Evolutionary conservation across 2,329 filamentous ascomycete species (phyloP).

Genomic region (Sordariomycetes sp.): DNA sequence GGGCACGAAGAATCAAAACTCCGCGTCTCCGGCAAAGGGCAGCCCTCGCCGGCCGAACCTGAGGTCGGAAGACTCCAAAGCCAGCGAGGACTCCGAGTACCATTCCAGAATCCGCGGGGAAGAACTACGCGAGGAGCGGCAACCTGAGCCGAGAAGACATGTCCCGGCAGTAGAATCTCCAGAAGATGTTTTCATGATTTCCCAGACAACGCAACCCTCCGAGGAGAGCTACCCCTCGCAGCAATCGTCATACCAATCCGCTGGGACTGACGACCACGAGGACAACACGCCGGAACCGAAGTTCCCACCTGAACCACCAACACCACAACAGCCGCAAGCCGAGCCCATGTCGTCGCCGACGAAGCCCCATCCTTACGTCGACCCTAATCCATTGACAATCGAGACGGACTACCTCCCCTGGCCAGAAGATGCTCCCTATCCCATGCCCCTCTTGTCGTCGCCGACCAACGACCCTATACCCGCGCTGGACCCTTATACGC

Average conservation of each 20-base stretch:
- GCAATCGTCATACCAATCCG: constrained; percentile 17
- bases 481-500: constrained; percentile 45
- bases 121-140: constrained; percentile 15
- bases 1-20: constrained; percentile 19
- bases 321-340: constrained; percentile 11
- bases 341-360: too few relatives aligned
- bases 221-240: constrained; percentile 23
- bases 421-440: constrained; percentile 46
- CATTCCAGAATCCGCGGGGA: constrained; percentile 36
- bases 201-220: constrained; percentile 32
- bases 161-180: constrained; percentile 18
- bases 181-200: constrained; percentile 33
- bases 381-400: constrained; percentile 19
- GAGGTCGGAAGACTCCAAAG: neutral
- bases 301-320: constrained; percentile 5
- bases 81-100: constrained; percentile 21
- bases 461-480: constrained; percentile 3
- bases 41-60: neutral
- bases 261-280: constrained; percentile 9
- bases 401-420: constrained; percentile 53
- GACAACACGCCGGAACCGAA: neutral
- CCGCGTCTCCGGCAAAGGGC: neutral
- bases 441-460: constrained; percentile 27
- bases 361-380: constrained; percentile 8
- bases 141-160: constrained; percentile 2